phyloP scores from a whole-genome alignment of 1,139 yeast genomes.

The Yamadazyma pseudoaaseri region DNA sequence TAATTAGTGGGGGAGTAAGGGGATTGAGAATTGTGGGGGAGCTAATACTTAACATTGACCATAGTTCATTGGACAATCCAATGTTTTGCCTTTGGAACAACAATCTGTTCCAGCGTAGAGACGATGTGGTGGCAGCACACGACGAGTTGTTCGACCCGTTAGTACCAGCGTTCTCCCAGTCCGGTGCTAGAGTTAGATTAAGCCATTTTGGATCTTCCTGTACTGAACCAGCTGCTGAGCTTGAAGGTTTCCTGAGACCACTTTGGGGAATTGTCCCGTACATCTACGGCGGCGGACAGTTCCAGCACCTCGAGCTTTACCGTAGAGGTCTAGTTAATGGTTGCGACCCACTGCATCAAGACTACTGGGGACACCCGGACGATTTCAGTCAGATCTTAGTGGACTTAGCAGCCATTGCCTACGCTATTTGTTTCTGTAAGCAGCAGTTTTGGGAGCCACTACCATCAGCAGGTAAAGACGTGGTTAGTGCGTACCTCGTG shows the following conservation, averaged over 20 bases:
- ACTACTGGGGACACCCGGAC: slow-evolving; percentile 23
- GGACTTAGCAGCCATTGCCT: slow-evolving; percentile 27
- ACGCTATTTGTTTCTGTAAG: slow-evolving; percentile 19
- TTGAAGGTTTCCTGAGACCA: slow-evolving; percentile 26
- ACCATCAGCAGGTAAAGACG: slow-evolving; percentile 14
- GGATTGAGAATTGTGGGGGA: too few relatives aligned
- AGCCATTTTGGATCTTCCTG: slow-evolving; percentile 17
- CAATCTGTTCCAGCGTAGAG: slow-evolving; percentile 4
- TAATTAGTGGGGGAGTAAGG: too few relatives aligned
- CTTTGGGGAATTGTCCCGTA: slow-evolving; percentile 27
- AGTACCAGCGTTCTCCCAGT: slow-evolving; percentile 7
- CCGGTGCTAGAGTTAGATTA: slow-evolving; percentile 10
- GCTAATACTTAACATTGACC: too few relatives aligned
- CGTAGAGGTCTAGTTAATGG: slow-evolving; percentile 23
- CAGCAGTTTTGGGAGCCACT: slow-evolving; percentile 25
- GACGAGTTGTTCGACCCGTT: slow-evolving; percentile 10
- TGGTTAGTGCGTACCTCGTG: slow-evolving; percentile 16
- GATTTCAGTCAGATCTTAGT: slow-evolving; percentile 22
- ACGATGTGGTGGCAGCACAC: slow-evolving; percentile 9
- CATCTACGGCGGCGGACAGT: slow-evolving; percentile 21
- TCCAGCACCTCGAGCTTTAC: slow-evolving; percentile 13
- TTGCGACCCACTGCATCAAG: slow-evolving; percentile 21
- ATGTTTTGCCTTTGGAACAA: slow-evolving; percentile 1
- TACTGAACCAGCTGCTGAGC: slow-evolving; percentile 17
- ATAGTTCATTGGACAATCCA: too few relatives aligned